A percentile compares a stretch with the other conserved stretches of the same genome.
Conservation (phyloP, 345 rosid genomes). For the Garcia nutans region DNA sequence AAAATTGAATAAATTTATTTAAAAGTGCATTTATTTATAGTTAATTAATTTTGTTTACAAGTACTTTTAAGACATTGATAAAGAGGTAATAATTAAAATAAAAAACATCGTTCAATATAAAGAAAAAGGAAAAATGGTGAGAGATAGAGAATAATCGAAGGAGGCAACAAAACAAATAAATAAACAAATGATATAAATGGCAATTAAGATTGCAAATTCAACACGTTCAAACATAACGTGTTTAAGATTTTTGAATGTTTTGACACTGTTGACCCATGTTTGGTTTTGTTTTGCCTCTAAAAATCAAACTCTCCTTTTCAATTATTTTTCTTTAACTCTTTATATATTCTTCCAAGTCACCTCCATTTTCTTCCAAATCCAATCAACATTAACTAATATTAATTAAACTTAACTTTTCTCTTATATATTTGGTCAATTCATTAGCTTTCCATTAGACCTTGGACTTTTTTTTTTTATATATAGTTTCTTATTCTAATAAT, state of each 20-base stretch:
- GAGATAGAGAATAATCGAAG: neutral
- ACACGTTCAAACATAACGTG: slow-evolving; percentile 22
- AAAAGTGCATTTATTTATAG: no score
- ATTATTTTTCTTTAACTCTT: neutral
- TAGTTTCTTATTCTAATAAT: no score
- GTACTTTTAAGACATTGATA: no score
- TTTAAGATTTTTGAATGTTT: slow-evolving; percentile 2
- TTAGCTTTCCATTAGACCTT: neutral
- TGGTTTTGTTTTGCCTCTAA: slow-evolving; percentile 1
- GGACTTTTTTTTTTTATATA: neutral
- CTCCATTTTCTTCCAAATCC: neutral
- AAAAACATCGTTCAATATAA: no score
- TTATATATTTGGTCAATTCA: neutral
- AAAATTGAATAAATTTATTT: no score
- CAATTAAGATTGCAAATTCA: slow-evolving; percentile 19
- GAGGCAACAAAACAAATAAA: neutral
- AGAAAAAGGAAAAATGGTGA: neutral
- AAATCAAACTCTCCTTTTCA: slow-evolving; percentile 14
- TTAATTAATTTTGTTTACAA: no score
- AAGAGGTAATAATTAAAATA: no score
- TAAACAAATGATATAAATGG: neutral
- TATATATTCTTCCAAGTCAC: neutral
- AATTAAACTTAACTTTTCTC: neutral
- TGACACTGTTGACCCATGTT: slow-evolving; percentile 9
- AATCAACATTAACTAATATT: neutral